phyloP scores from a whole-genome alignment of 2,329 filamentous ascomycete genomes.

The Cercospora citrullina region DNA sequence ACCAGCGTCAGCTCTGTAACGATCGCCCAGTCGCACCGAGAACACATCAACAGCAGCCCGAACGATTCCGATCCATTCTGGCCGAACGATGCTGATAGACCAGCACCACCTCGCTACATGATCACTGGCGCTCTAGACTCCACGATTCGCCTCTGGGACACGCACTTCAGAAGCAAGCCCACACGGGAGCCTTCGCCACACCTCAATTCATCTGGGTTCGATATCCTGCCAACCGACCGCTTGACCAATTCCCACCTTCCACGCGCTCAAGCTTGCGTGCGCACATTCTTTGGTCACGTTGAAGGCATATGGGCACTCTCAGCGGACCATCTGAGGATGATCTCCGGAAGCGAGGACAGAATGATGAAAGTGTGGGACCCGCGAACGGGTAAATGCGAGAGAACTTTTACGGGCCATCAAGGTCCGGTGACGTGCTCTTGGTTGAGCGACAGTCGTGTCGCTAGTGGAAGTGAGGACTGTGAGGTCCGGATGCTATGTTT shows the following conservation, averaged over 20 bases:
- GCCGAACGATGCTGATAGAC: slow-evolving; percentile 60
- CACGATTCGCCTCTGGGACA: slow-evolving; percentile 91
- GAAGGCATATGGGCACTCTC: slow-evolving; percentile 94
- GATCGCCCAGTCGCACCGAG: slow-evolving; percentile 25
- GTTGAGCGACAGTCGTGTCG: slow-evolving; percentile 83
- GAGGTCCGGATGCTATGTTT: slow-evolving; percentile 69
- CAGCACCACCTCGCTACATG: slow-evolving; percentile 84
- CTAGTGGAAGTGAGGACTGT: slow-evolving; percentile 89
- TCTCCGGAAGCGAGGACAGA: slow-evolving; percentile 87
- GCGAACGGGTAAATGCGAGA: slow-evolving; percentile 83
- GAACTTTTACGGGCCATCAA: slow-evolving; percentile 86
- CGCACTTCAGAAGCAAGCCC: slow-evolving; percentile 42
- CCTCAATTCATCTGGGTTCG: slow-evolving; percentile 16
- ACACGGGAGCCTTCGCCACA: slow-evolving; percentile 20
- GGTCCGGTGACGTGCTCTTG: slow-evolving; percentile 93
- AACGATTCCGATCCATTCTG: slow-evolving; percentile 52
- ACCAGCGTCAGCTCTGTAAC: slow-evolving; percentile 34
- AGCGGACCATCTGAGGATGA: slow-evolving; percentile 82
- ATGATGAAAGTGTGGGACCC: slow-evolving; percentile 98
- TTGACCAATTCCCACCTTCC: slow-evolving; percentile 39
- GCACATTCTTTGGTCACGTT: slow-evolving; percentile 93
- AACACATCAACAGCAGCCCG: slow-evolving; percentile 11
- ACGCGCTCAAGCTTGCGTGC: slow-evolving; percentile 63
- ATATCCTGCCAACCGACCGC: slow-evolving; percentile 37
- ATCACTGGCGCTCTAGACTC: slow-evolving; percentile 88